Conservation (phyloP, 192 early-diverging fungal genomes). For the Entophlyctis helioformis region DNA sequence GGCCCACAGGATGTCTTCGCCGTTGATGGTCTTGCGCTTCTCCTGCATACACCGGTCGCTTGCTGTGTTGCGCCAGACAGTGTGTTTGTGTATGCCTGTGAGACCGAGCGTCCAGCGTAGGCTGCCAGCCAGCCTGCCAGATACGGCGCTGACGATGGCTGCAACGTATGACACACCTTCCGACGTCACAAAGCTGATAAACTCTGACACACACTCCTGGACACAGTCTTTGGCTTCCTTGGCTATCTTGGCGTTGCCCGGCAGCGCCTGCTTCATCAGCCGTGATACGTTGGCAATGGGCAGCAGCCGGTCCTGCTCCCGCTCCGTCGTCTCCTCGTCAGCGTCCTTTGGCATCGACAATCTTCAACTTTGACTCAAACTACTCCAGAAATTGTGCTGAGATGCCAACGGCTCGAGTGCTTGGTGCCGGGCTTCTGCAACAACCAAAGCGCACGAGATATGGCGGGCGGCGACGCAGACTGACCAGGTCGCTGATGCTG, state of each 20-base stretch:
- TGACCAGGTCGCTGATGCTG: too few relatives aligned
- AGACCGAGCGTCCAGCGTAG: too few relatives aligned
- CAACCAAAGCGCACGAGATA: too few relatives aligned
- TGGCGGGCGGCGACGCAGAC: too few relatives aligned
- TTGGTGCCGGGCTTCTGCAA: too few relatives aligned
- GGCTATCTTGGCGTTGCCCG: constrained; percentile 95
- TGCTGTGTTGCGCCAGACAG: constrained; percentile 56
- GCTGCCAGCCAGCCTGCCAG: neutral
- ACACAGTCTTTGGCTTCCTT: constrained; percentile 97
- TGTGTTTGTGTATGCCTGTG: too few relatives aligned
- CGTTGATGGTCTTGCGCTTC: constrained; percentile 96
- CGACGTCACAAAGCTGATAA: constrained; percentile 95
- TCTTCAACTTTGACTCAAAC: too few relatives aligned
- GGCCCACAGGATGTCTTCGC: constrained; percentile 97
- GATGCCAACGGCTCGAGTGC: too few relatives aligned
- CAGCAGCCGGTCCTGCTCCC: constrained; percentile 80
- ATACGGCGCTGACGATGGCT: neutral
- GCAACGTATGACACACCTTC: constrained; percentile 50
- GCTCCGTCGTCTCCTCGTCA: too few relatives aligned
- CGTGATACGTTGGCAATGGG: constrained; percentile 91
- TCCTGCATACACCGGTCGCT: constrained; percentile 88
- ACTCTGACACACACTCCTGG: constrained; percentile 96
- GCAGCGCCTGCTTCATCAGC: constrained; percentile 94
- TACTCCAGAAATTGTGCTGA: too few relatives aligned
- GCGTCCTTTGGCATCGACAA: too few relatives aligned